Conservation (phyloP, 768 basidiomycete species). For the Infundibulicybe gibba region DNA sequence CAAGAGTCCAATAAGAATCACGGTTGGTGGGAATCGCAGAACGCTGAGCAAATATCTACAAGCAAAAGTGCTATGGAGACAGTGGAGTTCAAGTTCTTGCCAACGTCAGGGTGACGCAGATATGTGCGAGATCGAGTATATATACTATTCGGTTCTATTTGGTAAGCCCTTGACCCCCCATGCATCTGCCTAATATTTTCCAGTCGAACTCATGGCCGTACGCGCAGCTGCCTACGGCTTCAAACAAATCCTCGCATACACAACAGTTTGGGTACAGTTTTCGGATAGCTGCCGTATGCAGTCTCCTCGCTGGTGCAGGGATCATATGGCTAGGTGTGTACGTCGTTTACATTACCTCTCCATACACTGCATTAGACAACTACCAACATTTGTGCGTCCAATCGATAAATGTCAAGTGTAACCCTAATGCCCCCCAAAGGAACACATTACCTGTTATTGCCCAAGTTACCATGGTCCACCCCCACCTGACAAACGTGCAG, state of each 20-base stretch:
- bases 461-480: not conserved
- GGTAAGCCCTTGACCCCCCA: no score
- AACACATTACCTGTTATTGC: slow-evolving; percentile 11
- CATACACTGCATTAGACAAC: slow-evolving; percentile 16
- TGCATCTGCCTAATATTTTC: no score
- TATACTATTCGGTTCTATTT: no score
- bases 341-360: not conserved
- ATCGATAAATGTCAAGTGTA: not conserved
- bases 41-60: no score
- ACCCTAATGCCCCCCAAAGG: slow-evolving; percentile 4
- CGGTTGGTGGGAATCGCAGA: no score
- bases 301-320: not conserved
- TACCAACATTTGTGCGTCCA: slow-evolving; percentile 21
- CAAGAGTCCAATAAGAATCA: no score
- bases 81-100: no score
- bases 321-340: not conserved
- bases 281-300: not conserved
- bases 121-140: no score
- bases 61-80: no score
- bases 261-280: not conserved
- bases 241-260: not conserved
- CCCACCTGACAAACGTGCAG: slow-evolving; percentile 11
- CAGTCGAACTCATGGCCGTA: not conserved
- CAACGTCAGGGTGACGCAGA: no score
- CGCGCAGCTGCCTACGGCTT: not conserved